Evolutionary conservation across 345 rosid genomes (phyloP).

Genomic region (Geranium rotundifolium): DNA sequence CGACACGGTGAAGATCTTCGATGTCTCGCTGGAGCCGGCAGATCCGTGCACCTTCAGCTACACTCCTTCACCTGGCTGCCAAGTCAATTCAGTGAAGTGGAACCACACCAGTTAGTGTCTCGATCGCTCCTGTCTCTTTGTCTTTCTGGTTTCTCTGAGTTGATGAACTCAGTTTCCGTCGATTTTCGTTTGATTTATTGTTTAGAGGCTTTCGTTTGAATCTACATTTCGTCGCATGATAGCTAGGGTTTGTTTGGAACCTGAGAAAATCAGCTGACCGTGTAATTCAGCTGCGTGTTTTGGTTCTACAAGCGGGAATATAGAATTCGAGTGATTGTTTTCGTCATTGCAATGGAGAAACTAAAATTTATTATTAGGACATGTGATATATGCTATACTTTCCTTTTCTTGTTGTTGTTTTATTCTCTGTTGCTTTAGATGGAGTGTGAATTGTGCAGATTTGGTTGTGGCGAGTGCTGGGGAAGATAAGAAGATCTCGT

Average conservation of each 20-base stretch:
- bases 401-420: too few relatives aligned
- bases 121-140: not conserved
- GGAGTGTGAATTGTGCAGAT: slow-evolving; percentile 35
- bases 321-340: not conserved
- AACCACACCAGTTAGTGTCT: slow-evolving; percentile 69
- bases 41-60: slow-evolving; percentile 82
- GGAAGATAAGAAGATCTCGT: slow-evolving; percentile 85
- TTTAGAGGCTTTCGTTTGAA: not conserved
- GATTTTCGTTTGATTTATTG: not conserved
- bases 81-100: slow-evolving; percentile 88
- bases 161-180: not conserved
- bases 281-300: not conserved
- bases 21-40: slow-evolving; percentile 54
- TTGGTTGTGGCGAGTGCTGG: slow-evolving; percentile 62
- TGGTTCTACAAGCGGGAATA: not conserved
- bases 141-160: too few relatives aligned
- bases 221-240: not conserved
- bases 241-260: slow-evolving; percentile 5
- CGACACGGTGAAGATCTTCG: slow-evolving; percentile 83
- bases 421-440: not conserved
- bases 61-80: slow-evolving; percentile 63
- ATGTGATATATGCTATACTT: not conserved
- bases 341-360: not conserved
- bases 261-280: not conserved
- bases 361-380: not conserved